Conservation (phyloP, 352 stramenopile species). For the Globisporangium radiosum region DNA sequence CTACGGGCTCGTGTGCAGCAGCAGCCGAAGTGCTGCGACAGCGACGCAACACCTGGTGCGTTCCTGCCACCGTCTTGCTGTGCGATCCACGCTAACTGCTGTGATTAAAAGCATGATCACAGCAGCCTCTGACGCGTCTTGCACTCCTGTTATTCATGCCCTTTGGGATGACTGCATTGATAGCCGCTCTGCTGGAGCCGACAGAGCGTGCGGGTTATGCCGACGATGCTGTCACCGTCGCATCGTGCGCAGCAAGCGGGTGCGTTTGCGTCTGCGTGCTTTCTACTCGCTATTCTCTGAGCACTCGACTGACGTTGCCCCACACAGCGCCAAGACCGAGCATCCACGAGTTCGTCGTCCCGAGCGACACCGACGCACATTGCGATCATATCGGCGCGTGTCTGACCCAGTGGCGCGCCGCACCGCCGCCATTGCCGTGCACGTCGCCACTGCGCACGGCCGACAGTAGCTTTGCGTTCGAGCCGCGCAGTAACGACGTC, state of each 20-base stretch:
- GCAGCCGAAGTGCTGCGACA: slow-evolving; percentile 2
- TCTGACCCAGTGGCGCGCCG: slow-evolving; percentile 16
- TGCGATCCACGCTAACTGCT: no score
- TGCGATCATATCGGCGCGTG: slow-evolving; percentile 26
- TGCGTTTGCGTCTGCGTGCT: background rate
- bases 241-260: slow-evolving; percentile 13
- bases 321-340: slow-evolving; percentile 18
- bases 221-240: slow-evolving; percentile 18
- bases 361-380: background rate
- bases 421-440: background rate
- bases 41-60: slow-evolving; percentile 24
- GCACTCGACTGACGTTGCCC: background rate
- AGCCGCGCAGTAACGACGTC: background rate
- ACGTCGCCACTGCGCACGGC: background rate
- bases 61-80: no score
- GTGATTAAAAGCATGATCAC: no score
- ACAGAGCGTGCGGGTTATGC: slow-evolving; percentile 5
- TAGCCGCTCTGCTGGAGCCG: slow-evolving; percentile 48
- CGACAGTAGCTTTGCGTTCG: slow-evolving; percentile 6
- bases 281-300: background rate
- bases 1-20: slow-evolving; percentile 25
- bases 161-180: background rate
- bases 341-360: slow-evolving; percentile 43
- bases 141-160: no score
- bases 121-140: no score